Evolutionary conservation across 2,329 filamentous ascomycete species (phyloP).

Genomic region (Immersiporthe knoxdaviesiana): DNA sequence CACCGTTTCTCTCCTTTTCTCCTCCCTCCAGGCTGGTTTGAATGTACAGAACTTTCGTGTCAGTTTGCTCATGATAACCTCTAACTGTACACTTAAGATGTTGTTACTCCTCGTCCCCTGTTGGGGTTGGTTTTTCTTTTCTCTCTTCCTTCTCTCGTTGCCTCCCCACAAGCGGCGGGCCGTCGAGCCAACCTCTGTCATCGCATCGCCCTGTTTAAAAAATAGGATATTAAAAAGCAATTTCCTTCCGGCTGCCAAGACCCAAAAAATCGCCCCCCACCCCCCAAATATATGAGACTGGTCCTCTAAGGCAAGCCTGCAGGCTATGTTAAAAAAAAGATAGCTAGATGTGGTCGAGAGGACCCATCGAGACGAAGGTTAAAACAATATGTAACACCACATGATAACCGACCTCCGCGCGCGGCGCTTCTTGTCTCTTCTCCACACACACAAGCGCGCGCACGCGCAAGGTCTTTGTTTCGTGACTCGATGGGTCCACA

Average conservation of each 20-base stretch:
- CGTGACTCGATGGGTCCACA: conserved; percentile 35
- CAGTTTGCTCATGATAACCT: conserved; percentile 20
- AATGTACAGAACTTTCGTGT: conserved; percentile 14
- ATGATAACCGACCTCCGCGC: conserved; percentile 22
- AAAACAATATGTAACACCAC: conserved; percentile 31
- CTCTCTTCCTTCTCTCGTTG: conserved; percentile 25
- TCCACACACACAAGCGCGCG: too few relatives aligned
- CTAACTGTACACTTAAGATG: conserved; percentile 10
- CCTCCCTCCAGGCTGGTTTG: not conserved
- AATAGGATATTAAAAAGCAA: conserved; percentile 35
- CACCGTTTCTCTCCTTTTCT: not conserved
- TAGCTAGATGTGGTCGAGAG: conserved; percentile 19
- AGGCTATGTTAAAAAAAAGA: conserved; percentile 22
- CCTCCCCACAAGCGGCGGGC: conserved; percentile 26
- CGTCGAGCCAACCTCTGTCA: conserved; percentile 28
- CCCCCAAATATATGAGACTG: conserved; percentile 36
- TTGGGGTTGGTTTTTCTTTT: too few relatives aligned
- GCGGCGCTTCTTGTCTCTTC: conserved; percentile 17
- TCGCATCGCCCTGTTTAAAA: conserved; percentile 29
- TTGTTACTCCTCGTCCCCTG: conserved; percentile 28
- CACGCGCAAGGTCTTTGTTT: conserved; percentile 22
- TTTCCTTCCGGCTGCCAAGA: conserved; percentile 36
- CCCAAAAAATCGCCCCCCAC: conserved; percentile 38
- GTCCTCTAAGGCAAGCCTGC: conserved; percentile 35
- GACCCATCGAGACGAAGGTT: conserved; percentile 26